Base-by-base conservation (phyloP, 352 stramenopile genomes). In the Vaucheria bursata region DNA sequence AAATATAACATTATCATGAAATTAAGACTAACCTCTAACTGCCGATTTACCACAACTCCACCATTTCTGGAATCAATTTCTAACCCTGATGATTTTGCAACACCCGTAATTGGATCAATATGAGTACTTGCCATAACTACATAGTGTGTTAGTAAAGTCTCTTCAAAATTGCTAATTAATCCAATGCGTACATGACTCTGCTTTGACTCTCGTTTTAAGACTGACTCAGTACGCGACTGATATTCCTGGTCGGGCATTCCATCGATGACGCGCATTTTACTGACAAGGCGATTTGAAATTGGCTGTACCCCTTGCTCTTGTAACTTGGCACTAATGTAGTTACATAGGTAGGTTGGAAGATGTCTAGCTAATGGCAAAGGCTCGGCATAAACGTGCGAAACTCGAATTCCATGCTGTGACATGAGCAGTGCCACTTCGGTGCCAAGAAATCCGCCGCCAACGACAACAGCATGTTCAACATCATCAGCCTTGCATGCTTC, bases 91-190 rank as follows among this genome's bases (percentile, higher is more conserved):
- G 85, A 82, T 4, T 85, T 84, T 0, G 88, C 89, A 40, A 93
- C 85, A 0, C 88, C 85, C 34, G 93, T 73, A 59, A 90, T 88
- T 1, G 91, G 91, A 40, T 93, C 89, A 12, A 93, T 92, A 78
- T 94, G 91, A 0, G 90, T 95, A 8, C 88, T 92, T 8, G 91
- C 91, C 32, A 96, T 84, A 66, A 96, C 89, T 1, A 94, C 87
- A 38, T 94, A 94, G 85, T 95, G 89, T 0, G 89, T 87, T 18
- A 87, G 79, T 34, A 93, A 77, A 40, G 86, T 85, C 39, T 90
- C 85, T 67, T 90, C 89, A 53, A 89, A 81, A 68, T 90, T 88
- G 32, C 88, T 88, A 3, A 91, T 84, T 6, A 89, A 86, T n/a
- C 86, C 84, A 75, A 93, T 85, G 31, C 85, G 82, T 71, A 82